phyloP scores from a whole-genome alignment of 768 basidiomycete species.

The Naganishia randhawae region DNA sequence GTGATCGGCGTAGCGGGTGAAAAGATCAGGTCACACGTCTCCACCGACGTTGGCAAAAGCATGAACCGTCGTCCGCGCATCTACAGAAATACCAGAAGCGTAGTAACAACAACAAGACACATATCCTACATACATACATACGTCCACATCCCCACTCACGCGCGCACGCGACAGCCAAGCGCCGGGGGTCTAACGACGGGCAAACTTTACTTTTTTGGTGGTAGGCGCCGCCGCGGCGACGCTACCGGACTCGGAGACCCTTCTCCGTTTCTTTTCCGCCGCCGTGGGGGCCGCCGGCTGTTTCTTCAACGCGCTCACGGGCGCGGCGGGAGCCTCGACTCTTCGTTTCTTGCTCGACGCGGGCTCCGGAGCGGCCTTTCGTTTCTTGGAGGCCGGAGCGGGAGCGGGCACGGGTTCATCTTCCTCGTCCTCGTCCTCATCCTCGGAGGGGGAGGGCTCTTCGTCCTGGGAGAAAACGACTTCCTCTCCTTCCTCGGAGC shows the following conservation, averaged over 20 bases:
- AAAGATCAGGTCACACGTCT: too few species aligned
- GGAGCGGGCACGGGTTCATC: constrained; percentile 8
- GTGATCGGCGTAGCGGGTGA: too few species aligned
- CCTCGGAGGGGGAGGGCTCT: constrained; percentile 16
- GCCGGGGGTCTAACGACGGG: neutral
- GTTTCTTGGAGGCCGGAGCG: constrained; percentile 14
- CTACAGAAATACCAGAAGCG: neutral
- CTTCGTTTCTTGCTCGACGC: constrained; percentile 25
- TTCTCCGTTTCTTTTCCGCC: constrained; percentile 11
- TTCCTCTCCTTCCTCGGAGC: constrained; percentile 50
- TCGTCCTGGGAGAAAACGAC: constrained; percentile 54
- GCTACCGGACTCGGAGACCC: constrained; percentile 6
- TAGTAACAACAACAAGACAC: neutral
- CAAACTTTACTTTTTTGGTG: constrained; percentile 16
- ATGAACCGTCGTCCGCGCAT: neutral
- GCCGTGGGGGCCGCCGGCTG: neutral
- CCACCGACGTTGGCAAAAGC: too few species aligned
- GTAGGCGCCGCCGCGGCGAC: constrained; percentile 12
- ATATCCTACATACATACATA: neutral
- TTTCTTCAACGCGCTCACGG: neutral
- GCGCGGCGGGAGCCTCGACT: neutral
- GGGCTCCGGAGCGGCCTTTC: constrained; percentile 37
- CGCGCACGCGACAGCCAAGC: neutral
- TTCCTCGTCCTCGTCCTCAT: too few species aligned
- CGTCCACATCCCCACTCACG: too few species aligned